A percentile compares a stretch with the other conserved stretches of the same genome.
Evolutionary conservation across 768 basidiomycete species (phyloP).

Genomic region (Coprinopsis marcescibilis): DNA sequence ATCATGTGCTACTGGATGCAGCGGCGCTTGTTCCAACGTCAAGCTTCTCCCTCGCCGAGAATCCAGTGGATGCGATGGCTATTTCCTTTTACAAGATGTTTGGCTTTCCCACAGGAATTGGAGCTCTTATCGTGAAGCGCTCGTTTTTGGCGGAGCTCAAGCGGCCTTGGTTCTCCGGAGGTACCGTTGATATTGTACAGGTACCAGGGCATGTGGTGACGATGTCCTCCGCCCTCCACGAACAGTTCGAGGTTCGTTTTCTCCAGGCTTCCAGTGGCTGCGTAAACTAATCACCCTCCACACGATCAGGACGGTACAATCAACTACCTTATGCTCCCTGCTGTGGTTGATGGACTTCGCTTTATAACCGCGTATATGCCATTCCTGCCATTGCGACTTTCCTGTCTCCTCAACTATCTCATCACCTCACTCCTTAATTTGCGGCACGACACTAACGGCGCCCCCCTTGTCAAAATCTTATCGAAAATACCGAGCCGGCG

Average conservation of each 20-base stretch:
- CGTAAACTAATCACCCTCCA: conserved; percentile 5
- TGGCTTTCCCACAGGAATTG: conserved; percentile 81
- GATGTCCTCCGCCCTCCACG: conserved; percentile 50
- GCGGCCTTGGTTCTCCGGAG: conserved; percentile 83
- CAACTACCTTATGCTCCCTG: conserved; percentile 72
- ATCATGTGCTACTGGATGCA: conserved; percentile 72
- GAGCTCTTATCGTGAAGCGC: conserved; percentile 71
- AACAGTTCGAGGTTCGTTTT: conserved; percentile 68
- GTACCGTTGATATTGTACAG: conserved; percentile 77
- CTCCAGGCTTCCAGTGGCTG: background rate
- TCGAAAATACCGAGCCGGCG: conserved; percentile 54
- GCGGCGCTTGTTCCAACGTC: conserved; percentile 77
- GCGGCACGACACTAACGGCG: conserved; percentile 54
- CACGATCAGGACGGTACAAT: conserved; percentile 72
- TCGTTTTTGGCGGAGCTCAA: conserved; percentile 54
- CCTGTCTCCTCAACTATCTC: conserved; percentile 61
- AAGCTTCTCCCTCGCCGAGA: conserved; percentile 55
- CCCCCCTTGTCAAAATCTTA: conserved; percentile 62
- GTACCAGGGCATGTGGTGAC: conserved; percentile 72
- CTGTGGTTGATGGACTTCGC: conserved; percentile 73
- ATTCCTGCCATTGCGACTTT: conserved; percentile 70
- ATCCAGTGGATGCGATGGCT: conserved; percentile 75
- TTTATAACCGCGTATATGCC: conserved; percentile 77
- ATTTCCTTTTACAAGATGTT: conserved; percentile 90
- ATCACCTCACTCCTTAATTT: conserved; percentile 48